Percentiles rank a stretch among this genome's conserved stretches.
phyloP scores from a whole-genome alignment of 345 rosid species.

The Garcia nutans region DNA sequence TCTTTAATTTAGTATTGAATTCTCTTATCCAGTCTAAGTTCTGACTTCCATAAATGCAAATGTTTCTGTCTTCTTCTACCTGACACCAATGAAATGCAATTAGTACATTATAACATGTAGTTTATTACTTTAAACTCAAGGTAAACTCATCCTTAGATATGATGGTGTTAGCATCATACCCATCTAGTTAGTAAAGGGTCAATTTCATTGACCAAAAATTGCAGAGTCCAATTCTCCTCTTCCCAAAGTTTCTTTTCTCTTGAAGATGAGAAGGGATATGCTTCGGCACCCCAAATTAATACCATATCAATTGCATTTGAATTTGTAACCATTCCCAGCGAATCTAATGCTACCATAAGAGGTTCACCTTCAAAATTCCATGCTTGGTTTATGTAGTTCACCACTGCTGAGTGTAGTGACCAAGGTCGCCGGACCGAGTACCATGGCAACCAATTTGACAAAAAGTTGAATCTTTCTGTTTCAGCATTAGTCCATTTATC shows the following conservation, averaged over 20 bases:
- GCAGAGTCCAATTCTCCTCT: constrained; percentile 50
- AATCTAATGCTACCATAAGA: constrained; percentile 56
- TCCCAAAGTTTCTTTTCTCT: constrained; percentile 72
- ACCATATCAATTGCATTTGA: constrained; percentile 69
- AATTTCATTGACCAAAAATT: constrained; percentile 48
- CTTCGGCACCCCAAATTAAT: constrained; percentile 66
- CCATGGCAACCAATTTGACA: constrained; percentile 60
- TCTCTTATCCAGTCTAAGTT: constrained; percentile 51
- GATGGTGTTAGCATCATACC: constrained; percentile 40
- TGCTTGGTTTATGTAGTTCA: constrained; percentile 47
- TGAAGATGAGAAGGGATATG: constrained; percentile 66
- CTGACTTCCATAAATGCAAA: constrained; percentile 64
- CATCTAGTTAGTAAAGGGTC: constrained; percentile 45
- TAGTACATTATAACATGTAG: neutral
- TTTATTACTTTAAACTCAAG: neutral
- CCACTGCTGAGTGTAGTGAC: constrained; percentile 44
- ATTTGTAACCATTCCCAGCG: constrained; percentile 51
- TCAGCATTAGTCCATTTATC: constrained; percentile 56
- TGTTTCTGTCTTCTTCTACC: constrained; percentile 57
- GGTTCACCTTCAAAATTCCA: constrained; percentile 54
- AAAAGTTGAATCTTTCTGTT: constrained; percentile 33
- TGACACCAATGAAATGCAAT: constrained; percentile 28
- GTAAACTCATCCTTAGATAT: neutral
- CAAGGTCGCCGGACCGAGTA: constrained; percentile 57
- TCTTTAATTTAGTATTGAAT: constrained; percentile 35